Conservation (phyloP, 768 basidiomycete genomes). For the Suillus spraguei region DNA sequence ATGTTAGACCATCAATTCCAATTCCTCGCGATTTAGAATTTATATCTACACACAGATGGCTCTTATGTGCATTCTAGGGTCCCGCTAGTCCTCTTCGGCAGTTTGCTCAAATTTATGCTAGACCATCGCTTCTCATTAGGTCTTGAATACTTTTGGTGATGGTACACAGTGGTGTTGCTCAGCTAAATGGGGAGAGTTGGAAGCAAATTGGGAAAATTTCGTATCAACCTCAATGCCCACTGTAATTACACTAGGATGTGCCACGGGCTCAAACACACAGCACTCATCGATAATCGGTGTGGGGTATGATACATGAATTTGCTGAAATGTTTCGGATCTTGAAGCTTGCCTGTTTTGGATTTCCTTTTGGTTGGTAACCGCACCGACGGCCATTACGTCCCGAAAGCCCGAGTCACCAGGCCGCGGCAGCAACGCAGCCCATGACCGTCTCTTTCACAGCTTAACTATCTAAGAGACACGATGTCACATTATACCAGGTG, state of each 20-base stretch:
- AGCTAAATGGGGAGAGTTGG: background rate
- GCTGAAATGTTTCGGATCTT: background rate
- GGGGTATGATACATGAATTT: background rate
- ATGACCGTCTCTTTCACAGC: background rate
- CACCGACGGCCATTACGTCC: background rate
- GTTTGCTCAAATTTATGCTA: background rate
- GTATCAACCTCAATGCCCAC: background rate
- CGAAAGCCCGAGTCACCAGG: background rate
- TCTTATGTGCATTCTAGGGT: background rate
- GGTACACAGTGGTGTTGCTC: background rate
- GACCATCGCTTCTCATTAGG: background rate
- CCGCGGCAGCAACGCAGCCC: background rate
- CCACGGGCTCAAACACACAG: background rate
- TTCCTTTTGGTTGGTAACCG: no score
- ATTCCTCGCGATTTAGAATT: background rate
- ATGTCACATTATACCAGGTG: conserved; percentile 1
- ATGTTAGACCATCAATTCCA: background rate
- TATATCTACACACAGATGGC: background rate
- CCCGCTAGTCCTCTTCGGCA: background rate
- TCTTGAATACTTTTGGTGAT: background rate
- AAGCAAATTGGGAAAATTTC: background rate
- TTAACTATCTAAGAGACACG: background rate
- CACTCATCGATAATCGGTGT: background rate
- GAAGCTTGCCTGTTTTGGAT: background rate
- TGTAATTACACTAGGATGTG: background rate